Conservation (phyloP, 352 stramenopile genomes). For the Globisporangium solare region DNA sequence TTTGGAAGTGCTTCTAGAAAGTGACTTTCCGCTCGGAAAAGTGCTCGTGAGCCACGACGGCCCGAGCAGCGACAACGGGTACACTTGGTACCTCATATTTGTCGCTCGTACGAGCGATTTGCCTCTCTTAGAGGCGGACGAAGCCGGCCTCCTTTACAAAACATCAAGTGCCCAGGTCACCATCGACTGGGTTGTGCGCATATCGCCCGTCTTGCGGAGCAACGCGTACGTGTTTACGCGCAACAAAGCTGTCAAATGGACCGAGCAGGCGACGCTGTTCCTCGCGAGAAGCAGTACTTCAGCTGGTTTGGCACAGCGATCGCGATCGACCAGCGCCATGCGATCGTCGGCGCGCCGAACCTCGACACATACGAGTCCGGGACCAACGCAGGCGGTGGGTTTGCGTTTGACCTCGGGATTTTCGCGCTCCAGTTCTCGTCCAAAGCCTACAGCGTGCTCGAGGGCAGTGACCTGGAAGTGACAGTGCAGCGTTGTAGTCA, state of each 20-base stretch:
- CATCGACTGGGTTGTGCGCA: slow-evolving; percentile 36
- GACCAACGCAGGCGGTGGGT: slow-evolving; percentile 90
- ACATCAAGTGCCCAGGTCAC: slow-evolving; percentile 22
- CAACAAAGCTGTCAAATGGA: slow-evolving; percentile 53
- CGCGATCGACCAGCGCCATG: slow-evolving; percentile 75
- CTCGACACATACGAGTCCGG: slow-evolving; percentile 87
- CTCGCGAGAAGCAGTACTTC: slow-evolving; percentile 88
- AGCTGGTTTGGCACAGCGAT: slow-evolving; percentile 85
- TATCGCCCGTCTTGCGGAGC: slow-evolving; percentile 55
- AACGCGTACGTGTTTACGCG: slow-evolving; percentile 71
- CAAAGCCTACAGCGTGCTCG: slow-evolving; percentile 75
- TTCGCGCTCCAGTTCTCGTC: slow-evolving; percentile 76
- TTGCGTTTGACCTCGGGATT: slow-evolving; percentile 90
- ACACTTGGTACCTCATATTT: slow-evolving; percentile 87
- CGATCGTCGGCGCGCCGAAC: slow-evolving; percentile 90
- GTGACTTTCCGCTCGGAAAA: slow-evolving; percentile 64
- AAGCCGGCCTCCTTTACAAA: slow-evolving; percentile 18
- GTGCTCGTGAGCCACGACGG: slow-evolving; percentile 66
- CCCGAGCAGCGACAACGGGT: slow-evolving; percentile 39
- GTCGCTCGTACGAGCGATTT: slow-evolving; percentile 44
- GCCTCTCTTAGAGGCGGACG: slow-evolving; percentile 52
- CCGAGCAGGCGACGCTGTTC: slow-evolving; percentile 90
- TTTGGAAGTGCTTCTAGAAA: slow-evolving; percentile 54
- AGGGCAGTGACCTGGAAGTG: slow-evolving; percentile 83
- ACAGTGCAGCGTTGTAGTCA: slow-evolving; percentile 61